Evolutionary conservation across 805 yeast genomes (phyloP).

Genomic region (Diddensiella santjacobensis): DNA sequence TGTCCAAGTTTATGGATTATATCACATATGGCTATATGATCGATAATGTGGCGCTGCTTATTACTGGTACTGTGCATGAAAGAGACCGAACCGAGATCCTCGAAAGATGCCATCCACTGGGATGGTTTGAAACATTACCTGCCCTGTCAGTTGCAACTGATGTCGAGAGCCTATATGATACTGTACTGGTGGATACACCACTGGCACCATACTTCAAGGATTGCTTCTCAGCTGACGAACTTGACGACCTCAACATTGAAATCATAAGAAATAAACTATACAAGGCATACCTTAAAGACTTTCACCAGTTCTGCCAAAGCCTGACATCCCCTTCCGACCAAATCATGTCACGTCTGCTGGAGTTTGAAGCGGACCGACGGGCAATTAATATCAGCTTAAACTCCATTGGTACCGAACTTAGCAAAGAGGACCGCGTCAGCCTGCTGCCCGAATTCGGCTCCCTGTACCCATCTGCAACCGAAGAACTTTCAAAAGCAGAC

Average conservation of each 20-base stretch:
- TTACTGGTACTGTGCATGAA: constrained; percentile 95
- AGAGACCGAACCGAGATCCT: constrained; percentile 86
- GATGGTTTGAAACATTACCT: constrained; percentile 98
- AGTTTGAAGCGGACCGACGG: constrained; percentile 93
- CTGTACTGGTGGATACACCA: constrained; percentile 94
- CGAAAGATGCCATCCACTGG: constrained; percentile 91
- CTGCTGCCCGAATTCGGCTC: constrained; percentile 82
- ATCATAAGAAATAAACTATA: constrained; percentile 86
- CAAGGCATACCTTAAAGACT: constrained; percentile 90
- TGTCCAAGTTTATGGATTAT: constrained; percentile 81
- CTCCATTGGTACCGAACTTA: constrained; percentile 77
- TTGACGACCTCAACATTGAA: constrained; percentile 94
- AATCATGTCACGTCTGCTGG: constrained; percentile 71
- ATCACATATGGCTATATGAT: constrained; percentile 97
- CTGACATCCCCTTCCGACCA: constrained; percentile 76
- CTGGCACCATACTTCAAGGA: constrained; percentile 94
- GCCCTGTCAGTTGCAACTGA: constrained; percentile 93
- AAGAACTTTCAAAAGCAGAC: constrained; percentile 67
- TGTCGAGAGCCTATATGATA: constrained; percentile 85
- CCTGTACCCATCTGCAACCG: constrained; percentile 74
- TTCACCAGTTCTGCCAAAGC: constrained; percentile 59
- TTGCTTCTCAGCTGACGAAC: constrained; percentile 75
- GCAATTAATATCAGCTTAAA: constrained; percentile 87
- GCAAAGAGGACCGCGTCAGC: constrained; percentile 63
- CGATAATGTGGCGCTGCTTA: constrained; percentile 92